phyloP scores from a whole-genome alignment of 352 stramenopile genomes.

The Globisporangium cylindrosporum region DNA sequence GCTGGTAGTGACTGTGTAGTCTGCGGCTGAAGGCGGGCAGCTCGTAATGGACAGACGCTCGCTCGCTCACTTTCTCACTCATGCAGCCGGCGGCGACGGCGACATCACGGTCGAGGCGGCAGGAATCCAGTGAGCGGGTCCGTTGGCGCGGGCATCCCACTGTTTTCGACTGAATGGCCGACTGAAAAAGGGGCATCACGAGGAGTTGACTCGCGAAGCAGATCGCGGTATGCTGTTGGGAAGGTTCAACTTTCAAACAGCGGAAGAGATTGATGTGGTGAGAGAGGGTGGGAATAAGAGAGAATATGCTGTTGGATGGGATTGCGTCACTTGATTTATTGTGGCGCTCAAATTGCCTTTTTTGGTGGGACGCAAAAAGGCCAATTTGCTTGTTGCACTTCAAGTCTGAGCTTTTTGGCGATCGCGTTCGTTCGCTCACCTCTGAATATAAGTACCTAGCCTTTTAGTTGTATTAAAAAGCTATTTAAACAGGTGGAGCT shows the following conservation, averaged over 20 bases:
- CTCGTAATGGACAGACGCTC: neutral
- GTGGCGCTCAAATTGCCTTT: no score
- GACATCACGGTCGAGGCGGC: neutral
- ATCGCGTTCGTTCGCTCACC: neutral
- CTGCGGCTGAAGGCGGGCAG: neutral
- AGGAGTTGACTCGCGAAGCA: neutral
- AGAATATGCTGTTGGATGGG: constrained; percentile 4
- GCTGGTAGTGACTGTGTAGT: neutral
- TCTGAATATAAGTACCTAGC: neutral
- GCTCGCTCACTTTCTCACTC: neutral
- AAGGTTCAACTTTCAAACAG: neutral
- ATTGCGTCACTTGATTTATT: constrained; percentile 10
- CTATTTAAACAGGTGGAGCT: neutral
- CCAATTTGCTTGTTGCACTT: constrained; percentile 1
- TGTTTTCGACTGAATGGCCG: neutral
- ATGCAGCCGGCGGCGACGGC: neutral
- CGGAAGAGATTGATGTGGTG: no score
- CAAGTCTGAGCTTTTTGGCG: constrained; percentile 11
- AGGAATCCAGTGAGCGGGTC: neutral
- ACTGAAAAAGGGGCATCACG: neutral
- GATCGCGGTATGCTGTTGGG: neutral
- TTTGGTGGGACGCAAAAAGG: neutral
- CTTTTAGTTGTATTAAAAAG: neutral
- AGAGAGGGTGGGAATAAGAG: neutral
- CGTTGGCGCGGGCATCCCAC: neutral